Evolutionary conservation across 495 filamentous ascomycete species (phyloP).

Genomic region (Xylaria palmicola): DNA sequence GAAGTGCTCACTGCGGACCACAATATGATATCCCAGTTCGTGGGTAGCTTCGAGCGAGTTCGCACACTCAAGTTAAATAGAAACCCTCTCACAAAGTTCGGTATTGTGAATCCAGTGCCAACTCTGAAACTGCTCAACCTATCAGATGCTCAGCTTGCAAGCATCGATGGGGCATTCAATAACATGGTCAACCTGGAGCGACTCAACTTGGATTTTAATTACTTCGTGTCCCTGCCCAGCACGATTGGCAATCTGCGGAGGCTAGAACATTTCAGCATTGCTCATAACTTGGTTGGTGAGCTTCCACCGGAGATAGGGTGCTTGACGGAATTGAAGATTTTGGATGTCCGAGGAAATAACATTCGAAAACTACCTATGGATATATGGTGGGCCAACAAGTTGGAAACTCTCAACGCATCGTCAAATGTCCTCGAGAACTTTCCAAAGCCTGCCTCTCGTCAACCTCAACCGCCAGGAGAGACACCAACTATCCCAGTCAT

Average conservation of each 20-base stretch:
- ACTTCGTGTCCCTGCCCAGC: constrained; percentile 82
- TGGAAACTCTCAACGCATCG: constrained; percentile 92
- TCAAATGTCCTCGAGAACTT: constrained; percentile 89
- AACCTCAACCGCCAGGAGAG: constrained; percentile 58
- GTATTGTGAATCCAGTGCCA: constrained; percentile 71
- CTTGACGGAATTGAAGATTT: constrained; percentile 73
- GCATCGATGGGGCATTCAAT: constrained; percentile 83
- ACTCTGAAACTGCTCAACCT: constrained; percentile 83
- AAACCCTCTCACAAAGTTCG: constrained; percentile 91
- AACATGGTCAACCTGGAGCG: constrained; percentile 83
- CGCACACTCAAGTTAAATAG: constrained; percentile 83
- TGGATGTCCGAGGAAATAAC: constrained; percentile 92
- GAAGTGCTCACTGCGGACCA: constrained; percentile 87
- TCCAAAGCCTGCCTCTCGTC: constrained; percentile 72
- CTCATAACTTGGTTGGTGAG: constrained; percentile 79
- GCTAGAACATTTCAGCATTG: constrained; percentile 90
- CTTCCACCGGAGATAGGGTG: constrained; percentile 85
- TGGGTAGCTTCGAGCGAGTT: constrained; percentile 79
- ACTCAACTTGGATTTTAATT: constrained; percentile 89
- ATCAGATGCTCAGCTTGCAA: constrained; percentile 80
- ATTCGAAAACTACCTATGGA: constrained; percentile 83
- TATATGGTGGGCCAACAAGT: constrained; percentile 83
- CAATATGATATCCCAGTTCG: constrained; percentile 85
- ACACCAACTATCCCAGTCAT: constrained; percentile 23
- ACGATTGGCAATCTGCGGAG: constrained; percentile 80